These are phyloP conservation scores for Aureobasidium sp. DNA, from an alignment of 2,329 filamentous ascomycete genomes.

Conservation along the genomic window DNA sequence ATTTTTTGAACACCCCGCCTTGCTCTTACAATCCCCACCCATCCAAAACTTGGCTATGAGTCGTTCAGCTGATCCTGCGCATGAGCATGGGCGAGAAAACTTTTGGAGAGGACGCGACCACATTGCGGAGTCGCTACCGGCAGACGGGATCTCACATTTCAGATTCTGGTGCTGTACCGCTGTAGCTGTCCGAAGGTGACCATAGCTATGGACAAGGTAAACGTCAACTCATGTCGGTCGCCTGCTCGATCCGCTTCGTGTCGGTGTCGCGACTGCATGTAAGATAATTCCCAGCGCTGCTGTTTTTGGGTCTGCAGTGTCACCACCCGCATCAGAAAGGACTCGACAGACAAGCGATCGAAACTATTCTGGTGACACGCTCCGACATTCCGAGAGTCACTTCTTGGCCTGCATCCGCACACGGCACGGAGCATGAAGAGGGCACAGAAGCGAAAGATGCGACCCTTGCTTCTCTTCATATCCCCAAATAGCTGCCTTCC, in stretches of 20 bases:
- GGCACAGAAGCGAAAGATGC: background rate
- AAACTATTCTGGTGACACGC: background rate
- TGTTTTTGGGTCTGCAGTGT: background rate
- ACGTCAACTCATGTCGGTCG: background rate
- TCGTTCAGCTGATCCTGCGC: background rate
- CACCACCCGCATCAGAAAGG: background rate
- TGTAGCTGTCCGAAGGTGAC: background rate
- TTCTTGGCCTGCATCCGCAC: slow-evolving; percentile 7
- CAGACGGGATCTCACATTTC: background rate
- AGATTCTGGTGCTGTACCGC: background rate
- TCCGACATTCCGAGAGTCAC: background rate
- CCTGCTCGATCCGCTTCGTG: background rate
- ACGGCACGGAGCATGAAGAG: background rate
- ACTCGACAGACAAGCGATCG: background rate
- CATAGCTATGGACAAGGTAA: background rate
- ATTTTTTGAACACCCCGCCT: background rate
- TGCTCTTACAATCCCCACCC: background rate
- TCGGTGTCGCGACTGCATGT: background rate
- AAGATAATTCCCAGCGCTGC: background rate
- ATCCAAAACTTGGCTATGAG: slow-evolving; percentile 4
- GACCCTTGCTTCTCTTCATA: background rate
- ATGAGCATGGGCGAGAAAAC: background rate
- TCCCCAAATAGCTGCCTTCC: slow-evolving; percentile 1
- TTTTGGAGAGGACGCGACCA: background rate
- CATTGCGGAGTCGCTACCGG: background rate